Percentiles rank a stretch among this genome's conserved stretches.
phyloP scores from a whole-genome alignment of 2,329 filamentous ascomycete genomes.

The Fusarium metavorans region DNA sequence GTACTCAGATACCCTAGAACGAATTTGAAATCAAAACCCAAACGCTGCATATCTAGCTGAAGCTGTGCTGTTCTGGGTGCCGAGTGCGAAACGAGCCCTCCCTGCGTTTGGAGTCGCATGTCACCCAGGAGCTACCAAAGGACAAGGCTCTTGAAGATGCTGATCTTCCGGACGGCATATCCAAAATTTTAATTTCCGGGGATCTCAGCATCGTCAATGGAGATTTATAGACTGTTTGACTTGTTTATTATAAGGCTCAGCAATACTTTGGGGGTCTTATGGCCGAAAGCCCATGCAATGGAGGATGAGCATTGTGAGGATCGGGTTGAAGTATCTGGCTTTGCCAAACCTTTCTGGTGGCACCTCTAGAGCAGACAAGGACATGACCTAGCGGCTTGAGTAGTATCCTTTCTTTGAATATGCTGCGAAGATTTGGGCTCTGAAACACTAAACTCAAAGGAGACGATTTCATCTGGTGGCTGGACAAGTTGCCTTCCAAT shows the following conservation, averaged over 20 bases:
- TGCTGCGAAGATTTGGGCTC: background rate
- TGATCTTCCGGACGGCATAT: background rate
- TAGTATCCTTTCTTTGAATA: background rate
- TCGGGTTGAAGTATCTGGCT: background rate
- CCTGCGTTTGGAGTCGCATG: background rate
- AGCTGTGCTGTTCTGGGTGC: constrained; percentile 4
- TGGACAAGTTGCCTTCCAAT: background rate
- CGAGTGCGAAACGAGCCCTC: background rate
- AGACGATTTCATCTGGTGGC: background rate
- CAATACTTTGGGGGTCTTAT: background rate
- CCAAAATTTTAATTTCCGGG: background rate
- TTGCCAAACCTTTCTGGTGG: background rate
- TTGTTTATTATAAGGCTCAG: background rate
- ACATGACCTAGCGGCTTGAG: background rate
- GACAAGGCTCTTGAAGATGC: background rate
- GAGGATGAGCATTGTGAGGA: background rate
- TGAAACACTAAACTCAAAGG: background rate
- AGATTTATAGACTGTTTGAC: background rate
- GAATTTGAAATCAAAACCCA: background rate
- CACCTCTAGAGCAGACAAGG: background rate
- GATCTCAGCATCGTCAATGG: background rate
- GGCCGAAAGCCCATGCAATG: background rate
- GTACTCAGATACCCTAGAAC: background rate
- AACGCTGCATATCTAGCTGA: constrained; percentile 6
- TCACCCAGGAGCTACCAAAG: no score